These are phyloP conservation scores for Xylariaceae sp. DNA, from an alignment of 2,329 filamentous ascomycete genomes.

Conservation along the genomic window DNA sequence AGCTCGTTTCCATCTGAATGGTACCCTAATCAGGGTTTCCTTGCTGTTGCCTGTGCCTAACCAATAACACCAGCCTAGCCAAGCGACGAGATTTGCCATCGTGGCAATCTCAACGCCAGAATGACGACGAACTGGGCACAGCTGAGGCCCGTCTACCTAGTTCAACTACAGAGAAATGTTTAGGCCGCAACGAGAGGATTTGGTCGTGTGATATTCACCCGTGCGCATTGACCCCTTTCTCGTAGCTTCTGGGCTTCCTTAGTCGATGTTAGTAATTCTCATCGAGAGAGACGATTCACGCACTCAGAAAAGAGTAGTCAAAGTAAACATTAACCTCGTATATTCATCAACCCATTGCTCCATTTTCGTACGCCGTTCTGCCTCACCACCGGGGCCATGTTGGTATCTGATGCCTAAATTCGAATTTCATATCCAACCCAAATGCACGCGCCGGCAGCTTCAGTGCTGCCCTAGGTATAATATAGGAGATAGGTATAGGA, in stretches of 20 bases:
- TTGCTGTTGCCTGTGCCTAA: not conserved
- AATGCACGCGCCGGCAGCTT: constrained; percentile 13
- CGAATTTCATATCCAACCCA: constrained; percentile 21
- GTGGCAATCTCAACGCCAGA: not conserved
- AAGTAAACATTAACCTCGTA: constrained; percentile 2
- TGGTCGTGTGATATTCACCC: not conserved
- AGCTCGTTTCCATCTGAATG: not conserved
- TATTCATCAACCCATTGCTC: constrained; percentile 27
- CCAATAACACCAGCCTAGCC: not conserved
- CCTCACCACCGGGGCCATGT: constrained; percentile 21
- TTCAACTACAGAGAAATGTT: not conserved
- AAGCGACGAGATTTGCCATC: not conserved
- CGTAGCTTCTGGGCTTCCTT: not conserved
- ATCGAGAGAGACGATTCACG: not conserved
- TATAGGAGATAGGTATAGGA: not conserved
- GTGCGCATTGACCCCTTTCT: not conserved
- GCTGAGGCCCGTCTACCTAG: too few relatives aligned
- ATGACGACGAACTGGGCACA: not conserved
- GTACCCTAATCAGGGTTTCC: not conserved
- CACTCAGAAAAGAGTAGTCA: not conserved
- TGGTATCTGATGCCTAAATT: constrained; percentile 29
- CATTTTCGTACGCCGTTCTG: constrained; percentile 26
- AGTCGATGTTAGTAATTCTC: not conserved
- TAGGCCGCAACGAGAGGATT: not conserved
- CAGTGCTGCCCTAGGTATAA: not conserved